Base-by-base conservation (phyloP, 2,329 filamentous ascomycete species). In the Xylariaceae sp. region DNA sequence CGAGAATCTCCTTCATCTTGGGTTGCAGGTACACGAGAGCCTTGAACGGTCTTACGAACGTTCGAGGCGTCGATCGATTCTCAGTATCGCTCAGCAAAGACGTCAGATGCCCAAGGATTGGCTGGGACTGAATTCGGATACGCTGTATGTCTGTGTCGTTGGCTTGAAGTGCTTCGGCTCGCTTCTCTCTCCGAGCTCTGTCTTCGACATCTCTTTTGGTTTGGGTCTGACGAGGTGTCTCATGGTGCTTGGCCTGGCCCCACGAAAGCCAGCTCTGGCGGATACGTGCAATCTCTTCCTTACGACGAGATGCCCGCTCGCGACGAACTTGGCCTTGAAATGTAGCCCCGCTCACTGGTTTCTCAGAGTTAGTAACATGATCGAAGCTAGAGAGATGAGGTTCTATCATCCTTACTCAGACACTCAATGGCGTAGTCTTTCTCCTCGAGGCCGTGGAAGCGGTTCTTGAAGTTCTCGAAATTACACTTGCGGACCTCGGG, bases 381-480 rank as follows among this genome's bases (percentile, higher is more conserved):
- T 39, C 11, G 3, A 10, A 5, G 3, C 10, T 14, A 39, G 16
- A 39, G 33, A 17, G 2, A 42, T 39, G 18, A 38, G 22, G 4
- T 28, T 28, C 7, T 28, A 28, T 28, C 22, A 7, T 28, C 22
- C 19, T 31, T 49, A 53, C 53, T 64, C 5, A 75, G 64, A 14
- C 73, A 72, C 2, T 75, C 73, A 17, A 75, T 64, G 33, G 69
- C 69, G 50, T 73, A 70, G n/a, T 69, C 65, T 19, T 62, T 67
- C 53, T 72, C 63, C 1, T 70, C 63, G 12, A 68, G 42, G 11
- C 62, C 63, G 12, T 69, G 60, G 54, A 70, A 73, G 47, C 70
- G 64, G 54, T 75, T 75, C 60, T 75, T 75, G 63, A 73, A 75
- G 57, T 70, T 66, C 55, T 74, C 71, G 49, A 74, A 75, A 60